These are phyloP conservation scores for Exophiala calicioides DNA, from an alignment of 2,329 filamentous ascomycete species.

Conservation along the genomic window DNA sequence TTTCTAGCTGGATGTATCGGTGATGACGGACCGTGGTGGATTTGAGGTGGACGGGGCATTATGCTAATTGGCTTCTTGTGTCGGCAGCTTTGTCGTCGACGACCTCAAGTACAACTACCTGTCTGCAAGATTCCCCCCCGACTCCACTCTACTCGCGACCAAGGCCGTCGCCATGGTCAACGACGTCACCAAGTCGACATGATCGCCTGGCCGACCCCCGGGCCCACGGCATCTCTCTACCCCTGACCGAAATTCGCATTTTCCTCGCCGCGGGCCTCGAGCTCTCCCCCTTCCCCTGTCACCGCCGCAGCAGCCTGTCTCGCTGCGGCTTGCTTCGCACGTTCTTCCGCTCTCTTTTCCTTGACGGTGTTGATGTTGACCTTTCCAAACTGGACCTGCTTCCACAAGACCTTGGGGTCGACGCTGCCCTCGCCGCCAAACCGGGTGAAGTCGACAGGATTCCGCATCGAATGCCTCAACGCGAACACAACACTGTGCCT, in stretches of 20 bases:
- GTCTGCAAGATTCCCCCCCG: conserved; percentile 27
- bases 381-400: conserved; percentile 28
- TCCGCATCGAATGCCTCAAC: conserved; percentile 29
- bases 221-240: neutral
- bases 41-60: too few relatives aligned
- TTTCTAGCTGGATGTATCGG: too few relatives aligned
- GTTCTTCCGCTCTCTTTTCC: conserved; percentile 44
- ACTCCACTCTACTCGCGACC: conserved; percentile 20
- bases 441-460: conserved; percentile 29
- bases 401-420: conserved; percentile 27
- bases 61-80: too few relatives aligned
- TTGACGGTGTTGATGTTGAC: conserved; percentile 39
- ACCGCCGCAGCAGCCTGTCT: too few relatives aligned
- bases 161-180: conserved; percentile 14
- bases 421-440: conserved; percentile 31
- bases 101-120: conserved; percentile 37
- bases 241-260: neutral
- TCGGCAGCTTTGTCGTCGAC: conserved; percentile 46
- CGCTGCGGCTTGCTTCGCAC: neutral
- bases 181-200: neutral
- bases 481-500: conserved; percentile 34
- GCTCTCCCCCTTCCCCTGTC: too few relatives aligned
- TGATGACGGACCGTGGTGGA: too few relatives aligned
- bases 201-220: neutral
- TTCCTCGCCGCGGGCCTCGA: neutral